These are phyloP conservation scores for Escallonia herrerae DNA, from an alignment of 129 eudicot species.

Conservation along the genomic window DNA sequence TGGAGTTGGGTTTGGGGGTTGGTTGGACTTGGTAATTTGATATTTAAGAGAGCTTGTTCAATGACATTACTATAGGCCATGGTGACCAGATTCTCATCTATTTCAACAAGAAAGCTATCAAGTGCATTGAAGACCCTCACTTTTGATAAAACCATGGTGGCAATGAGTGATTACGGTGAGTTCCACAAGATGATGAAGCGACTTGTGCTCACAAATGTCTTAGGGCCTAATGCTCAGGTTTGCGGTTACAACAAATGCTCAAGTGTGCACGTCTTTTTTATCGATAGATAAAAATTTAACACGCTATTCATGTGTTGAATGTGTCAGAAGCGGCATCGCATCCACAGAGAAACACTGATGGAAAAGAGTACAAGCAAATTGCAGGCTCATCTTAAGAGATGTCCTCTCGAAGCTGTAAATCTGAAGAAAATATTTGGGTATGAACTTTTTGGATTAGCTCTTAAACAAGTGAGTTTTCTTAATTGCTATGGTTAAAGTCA, in stretches of 20 bases:
- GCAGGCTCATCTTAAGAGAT: slow-evolving; percentile 14
- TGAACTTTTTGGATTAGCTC: slow-evolving; percentile 39
- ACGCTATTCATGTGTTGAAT: background rate
- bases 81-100: slow-evolving; percentile 14
- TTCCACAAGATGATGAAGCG: slow-evolving; percentile 40
- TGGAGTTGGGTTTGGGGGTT: too few relatives aligned
- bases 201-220: slow-evolving; percentile 30
- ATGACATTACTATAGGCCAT: slow-evolving; percentile 3
- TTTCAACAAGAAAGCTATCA: slow-evolving; percentile 13
- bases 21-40: too few relatives aligned
- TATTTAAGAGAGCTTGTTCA: too few relatives aligned
- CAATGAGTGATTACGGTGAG: slow-evolving; percentile 50
- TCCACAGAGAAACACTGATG: slow-evolving; percentile 30
- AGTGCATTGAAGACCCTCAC: slow-evolving; percentile 38
- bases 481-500: background rate
- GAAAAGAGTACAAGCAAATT: slow-evolving; percentile 29
- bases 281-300: background rate
- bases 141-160: slow-evolving; percentile 46
- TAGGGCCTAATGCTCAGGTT: slow-evolving; percentile 55
- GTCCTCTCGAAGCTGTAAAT: slow-evolving; percentile 32
- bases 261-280: background rate
- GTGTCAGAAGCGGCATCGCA: slow-evolving; percentile 39
- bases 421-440: slow-evolving; percentile 31
- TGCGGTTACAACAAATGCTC: background rate
- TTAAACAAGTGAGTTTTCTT: slow-evolving; percentile 37